These are phyloP conservation scores for Phytophthora colocasiae DNA, from an alignment of 352 stramenopile species.

Conservation along the genomic window DNA sequence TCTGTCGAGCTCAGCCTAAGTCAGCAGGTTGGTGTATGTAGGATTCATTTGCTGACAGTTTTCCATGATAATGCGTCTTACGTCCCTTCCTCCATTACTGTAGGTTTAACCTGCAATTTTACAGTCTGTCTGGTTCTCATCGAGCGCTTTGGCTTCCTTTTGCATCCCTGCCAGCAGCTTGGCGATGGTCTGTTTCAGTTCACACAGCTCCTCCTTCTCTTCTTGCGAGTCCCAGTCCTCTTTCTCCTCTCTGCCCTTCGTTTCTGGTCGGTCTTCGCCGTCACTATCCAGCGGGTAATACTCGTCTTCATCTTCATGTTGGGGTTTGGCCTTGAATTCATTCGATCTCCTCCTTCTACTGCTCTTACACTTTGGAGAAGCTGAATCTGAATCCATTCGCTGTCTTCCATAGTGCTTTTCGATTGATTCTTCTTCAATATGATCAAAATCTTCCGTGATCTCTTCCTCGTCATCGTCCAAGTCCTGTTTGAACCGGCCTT, in stretches of 20 bases:
- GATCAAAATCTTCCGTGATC: conserved; percentile 72
- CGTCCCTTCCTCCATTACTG: not conserved
- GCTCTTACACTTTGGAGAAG: conserved; percentile 40
- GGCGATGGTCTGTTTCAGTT: conserved; percentile 73
- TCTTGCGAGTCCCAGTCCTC: conserved; percentile 65
- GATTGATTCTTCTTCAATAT: conserved; percentile 42
- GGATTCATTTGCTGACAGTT: conserved; percentile 1
- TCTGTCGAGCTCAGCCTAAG: conserved; percentile 3
- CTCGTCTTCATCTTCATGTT: conserved; percentile 37
- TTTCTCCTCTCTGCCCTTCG: conserved; percentile 16
- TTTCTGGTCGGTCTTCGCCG: conserved; percentile 32
- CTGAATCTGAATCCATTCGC: conserved; percentile 24
- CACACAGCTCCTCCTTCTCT: conserved; percentile 62
- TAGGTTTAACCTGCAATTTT: conserved; percentile 17
- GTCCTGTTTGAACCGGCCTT: conserved; percentile 47
- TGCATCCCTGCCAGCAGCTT: conserved; percentile 68
- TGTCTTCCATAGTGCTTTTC: conserved; percentile 7
- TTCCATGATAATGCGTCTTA: conserved; percentile 13
- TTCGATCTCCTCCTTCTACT: conserved; percentile 16
- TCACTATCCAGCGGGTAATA: conserved; percentile 26
- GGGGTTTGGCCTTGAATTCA: conserved; percentile 43
- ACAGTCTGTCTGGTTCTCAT: conserved; percentile 41
- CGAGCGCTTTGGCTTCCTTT: conserved; percentile 57
- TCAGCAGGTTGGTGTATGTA: not conserved
- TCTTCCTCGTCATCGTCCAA: conserved; percentile 53